phyloP scores from a whole-genome alignment of 768 basidiomycete species.

The Xerocomus potaroensis region DNA sequence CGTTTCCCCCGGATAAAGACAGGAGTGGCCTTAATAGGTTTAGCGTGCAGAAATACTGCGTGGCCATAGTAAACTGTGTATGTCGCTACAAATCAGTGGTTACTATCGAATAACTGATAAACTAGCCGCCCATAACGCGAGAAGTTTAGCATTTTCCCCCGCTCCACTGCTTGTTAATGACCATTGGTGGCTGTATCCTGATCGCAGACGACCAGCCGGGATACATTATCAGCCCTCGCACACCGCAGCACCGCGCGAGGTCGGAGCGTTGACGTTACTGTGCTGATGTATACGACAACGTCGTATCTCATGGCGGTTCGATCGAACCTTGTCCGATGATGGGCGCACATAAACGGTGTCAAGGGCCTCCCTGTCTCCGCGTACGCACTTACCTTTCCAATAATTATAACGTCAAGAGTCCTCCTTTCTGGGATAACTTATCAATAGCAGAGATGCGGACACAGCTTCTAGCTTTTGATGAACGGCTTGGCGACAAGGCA shows the following conservation, averaged over 20 bases:
- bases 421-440: background rate
- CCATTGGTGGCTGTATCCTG: too few species aligned
- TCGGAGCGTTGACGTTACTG: background rate
- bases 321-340: background rate
- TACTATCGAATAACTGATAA: too few species aligned
- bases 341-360: background rate
- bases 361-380: conserved; percentile 1
- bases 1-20: too few species aligned
- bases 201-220: too few species aligned
- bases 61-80: too few species aligned
- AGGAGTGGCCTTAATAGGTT: too few species aligned
- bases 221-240: too few species aligned
- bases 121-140: too few species aligned
- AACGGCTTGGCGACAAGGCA: background rate
- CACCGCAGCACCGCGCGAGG: background rate
- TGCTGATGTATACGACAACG: background rate
- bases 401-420: background rate
- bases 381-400: background rate
- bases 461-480: background rate
- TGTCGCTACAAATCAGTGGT: too few species aligned
- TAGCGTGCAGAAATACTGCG: too few species aligned
- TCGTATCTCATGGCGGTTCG: background rate
- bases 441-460: background rate
- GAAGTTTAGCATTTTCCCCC: too few species aligned
- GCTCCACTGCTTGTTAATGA: too few species aligned